Evolutionary conservation across 495 filamentous ascomycete species (phyloP), one percentile per base, ranked within the genome.

Genomic region (Aspergillus conjunctus): DNA sequence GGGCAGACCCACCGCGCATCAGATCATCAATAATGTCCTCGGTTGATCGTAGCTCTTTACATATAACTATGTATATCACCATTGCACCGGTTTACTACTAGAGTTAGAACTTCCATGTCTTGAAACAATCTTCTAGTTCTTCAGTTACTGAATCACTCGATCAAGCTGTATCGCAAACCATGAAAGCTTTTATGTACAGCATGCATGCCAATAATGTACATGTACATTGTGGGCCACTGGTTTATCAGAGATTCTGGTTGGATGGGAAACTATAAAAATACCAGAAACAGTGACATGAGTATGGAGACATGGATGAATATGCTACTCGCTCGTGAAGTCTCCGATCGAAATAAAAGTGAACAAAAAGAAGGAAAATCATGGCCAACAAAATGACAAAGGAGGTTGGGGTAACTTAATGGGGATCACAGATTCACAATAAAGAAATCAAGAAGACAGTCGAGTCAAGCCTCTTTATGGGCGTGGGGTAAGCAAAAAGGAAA

Each of bases 141-240:
- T 51, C 41, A 43, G 54, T 30, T 62, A 59, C 44, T 66, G 20
- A 61, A 52, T 58, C 34, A 63, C 41, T 44, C 14, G 56, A 58
- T 55, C 3, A 49, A 48, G 58, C 54, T 63, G 58, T 59, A 58
- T 61, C 33, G 56, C 54, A 55, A 66, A 50, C 51, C 53, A 58
- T 54, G 48, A 55, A 59, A 60, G 63, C 62, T 67, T 60, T 63
- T 75, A 75, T 76, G 60, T 75, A 78, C 71, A 75, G 68, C 67
- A 68, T 64, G 61, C 68, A 63, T 62, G 67, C 69, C 66, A 64
- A 44, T 56, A 45, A 31, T 30, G 56, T 69, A 68, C 69, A 72
- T 72, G 64, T 75, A 74, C 70, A 75, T 71, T 68, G 70, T 65
- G 67, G 51, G 62, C 33, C 57, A 58, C 56, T 58, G 60, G 63